A percentile compares a stretch with the other conserved stretches of the same genome.
phyloP scores from a whole-genome alignment of 225 moss, liverwort and hornwort species.

The Straminergon stramineum region DNA sequence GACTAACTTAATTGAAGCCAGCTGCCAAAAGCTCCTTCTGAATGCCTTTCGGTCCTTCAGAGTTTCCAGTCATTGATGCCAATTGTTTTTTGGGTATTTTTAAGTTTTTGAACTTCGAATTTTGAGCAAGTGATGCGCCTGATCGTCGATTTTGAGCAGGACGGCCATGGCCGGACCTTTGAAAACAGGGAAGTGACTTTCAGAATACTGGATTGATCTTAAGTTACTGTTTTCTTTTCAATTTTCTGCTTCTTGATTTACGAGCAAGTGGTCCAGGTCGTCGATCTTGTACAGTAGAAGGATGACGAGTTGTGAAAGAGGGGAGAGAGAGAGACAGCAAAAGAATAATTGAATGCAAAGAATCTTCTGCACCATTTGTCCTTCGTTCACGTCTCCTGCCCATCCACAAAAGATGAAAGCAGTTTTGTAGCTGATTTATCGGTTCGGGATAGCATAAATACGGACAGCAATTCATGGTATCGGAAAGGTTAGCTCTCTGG shows the following conservation, averaged over 20 bases:
- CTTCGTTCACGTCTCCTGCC: conserved; percentile 7
- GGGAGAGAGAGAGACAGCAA: neutral
- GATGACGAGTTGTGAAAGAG: neutral
- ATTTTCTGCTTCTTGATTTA: neutral
- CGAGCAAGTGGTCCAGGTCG: neutral
- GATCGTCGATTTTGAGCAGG: neutral
- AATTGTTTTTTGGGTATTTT: neutral
- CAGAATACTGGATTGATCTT: neutral
- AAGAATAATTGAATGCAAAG: neutral
- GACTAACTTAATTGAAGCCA: neutral
- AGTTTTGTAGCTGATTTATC: conserved; percentile 6
- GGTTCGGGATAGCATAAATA: conserved; percentile 11
- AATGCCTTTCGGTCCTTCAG: neutral
- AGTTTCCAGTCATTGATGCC: neutral
- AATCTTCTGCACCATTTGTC: neutral
- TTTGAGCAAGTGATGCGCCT: neutral
- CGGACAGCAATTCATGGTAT: neutral
- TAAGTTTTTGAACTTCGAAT: neutral
- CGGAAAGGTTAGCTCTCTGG: neutral
- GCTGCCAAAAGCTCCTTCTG: neutral
- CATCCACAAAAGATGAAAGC: conserved; percentile 4
- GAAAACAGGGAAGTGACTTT: neutral
- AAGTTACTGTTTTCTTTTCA: neutral
- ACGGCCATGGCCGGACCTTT: neutral
- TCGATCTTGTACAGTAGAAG: neutral